Evolutionary conservation across 139 green algal genomes (phyloP), one percentile per base, ranked within the genome.

Genomic region (Tetratostichococcus sp.): DNA sequence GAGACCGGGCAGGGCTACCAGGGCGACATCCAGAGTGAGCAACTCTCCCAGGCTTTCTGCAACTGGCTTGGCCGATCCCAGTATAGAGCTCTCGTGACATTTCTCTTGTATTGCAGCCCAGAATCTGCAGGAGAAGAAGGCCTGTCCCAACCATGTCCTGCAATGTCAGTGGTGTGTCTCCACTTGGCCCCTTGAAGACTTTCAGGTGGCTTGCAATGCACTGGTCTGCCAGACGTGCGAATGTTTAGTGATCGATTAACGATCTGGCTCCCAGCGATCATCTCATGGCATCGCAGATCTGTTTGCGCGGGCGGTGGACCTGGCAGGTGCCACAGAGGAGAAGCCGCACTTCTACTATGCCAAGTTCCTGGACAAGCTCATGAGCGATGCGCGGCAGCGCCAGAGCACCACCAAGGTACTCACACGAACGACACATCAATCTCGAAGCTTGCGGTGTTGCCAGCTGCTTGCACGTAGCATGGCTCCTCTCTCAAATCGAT

Each of bases 301-400:
- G 69, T 98, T 94, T 80, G 77, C 93, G 69, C 81, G 81, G 19
- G 91, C 87, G 2, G 70, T 86, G 16, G 31, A 70, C 1, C 43
- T 93, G 22, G 85, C 93, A 23, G 39, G 72, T 14, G 70, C 71
- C 19, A 94, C 39, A 6, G 39, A 87, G 84, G 94, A 97, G 83
- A 91, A 94, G 70, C 83, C 80, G 4, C 88, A 94, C 77, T 98
- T 98, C 77, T 80, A 82, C 57, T 91, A 90, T 72, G 94, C 88
- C 26, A 83, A 79, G 22, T 98, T 96, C 79, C 82, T 94, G 65
- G 94, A 98, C 69, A 83, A 93, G 70, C 84, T 95, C 67, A 82
- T 93, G 71, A 68, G 76, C 42, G 91, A 93, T 72, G 88, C 83
- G 21, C 35, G 57, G 43, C 43, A 35, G 77, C 79, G 76, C 65